Base-by-base conservation (phyloP, 2,329 filamentous ascomycete species). In the Furcasterigmium sp. region DNA sequence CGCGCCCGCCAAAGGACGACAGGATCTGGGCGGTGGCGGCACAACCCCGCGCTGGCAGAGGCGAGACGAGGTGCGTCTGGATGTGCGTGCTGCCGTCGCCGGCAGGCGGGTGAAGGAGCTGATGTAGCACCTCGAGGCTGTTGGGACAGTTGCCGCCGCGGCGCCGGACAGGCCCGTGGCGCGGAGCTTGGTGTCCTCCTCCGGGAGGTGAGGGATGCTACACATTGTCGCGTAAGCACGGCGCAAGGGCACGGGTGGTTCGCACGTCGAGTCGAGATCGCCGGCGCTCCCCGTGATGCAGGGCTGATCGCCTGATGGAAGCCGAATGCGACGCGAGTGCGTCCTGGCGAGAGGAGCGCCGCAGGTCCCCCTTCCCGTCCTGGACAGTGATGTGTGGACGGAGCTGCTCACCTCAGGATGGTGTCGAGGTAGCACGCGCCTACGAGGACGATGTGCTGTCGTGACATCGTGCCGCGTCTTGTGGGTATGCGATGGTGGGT, bases 101-200 rank as follows among this genome's bases (percentile, higher is more conserved):
- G 29, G 21, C 32, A n/a, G 32, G 17, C 3, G 11, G 7, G 15
- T 17, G 32, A 42, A 80, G 54, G 15, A 87, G 70, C 57, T 89
- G 82, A 48, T 79, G 72, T 20, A 90, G 65, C 8, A 90, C 84
- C 56, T 88, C 75, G 26, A 88, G 73, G 4, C 78, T 77, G 58
- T 90, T 90, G 19, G 81, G 76, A 49, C 82, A 81, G 59, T 90
- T 91, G 25, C 85, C 85, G 41, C 86, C 85, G 20, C 84, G 76
- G 23, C 85, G 77, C 73, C 72, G 28, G 68, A 63, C 43, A 85
- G 58, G 19, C 57, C 69, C 3, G 76, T 75, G 15, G 85, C 84
- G 25, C 85, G 81, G 32, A 87, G 69, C 61, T 90, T 90, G 38
- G 79, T 74, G 65, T 91, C 85, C 64, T 90, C 85, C 7, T 63